phyloP scores from a whole-genome alignment of 176 grass and related monocot genomes.

The Urochloa ruziziensis region DNA sequence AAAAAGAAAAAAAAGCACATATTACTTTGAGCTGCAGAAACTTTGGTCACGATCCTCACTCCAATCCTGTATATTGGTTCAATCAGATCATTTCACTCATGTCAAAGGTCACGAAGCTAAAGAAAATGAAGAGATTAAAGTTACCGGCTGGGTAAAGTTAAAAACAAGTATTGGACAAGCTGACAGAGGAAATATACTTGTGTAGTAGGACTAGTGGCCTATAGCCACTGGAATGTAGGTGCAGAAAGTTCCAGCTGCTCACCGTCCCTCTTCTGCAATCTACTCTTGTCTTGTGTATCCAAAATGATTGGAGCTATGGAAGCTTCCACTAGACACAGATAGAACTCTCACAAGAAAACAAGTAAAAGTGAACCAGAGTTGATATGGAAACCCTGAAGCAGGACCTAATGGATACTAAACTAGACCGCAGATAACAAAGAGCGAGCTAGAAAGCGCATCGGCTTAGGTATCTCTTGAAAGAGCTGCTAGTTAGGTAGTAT shows the following conservation, averaged over 20 bases:
- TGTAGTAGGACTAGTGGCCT: background rate
- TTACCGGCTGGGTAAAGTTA: background rate
- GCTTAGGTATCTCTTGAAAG: background rate
- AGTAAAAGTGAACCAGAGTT: background rate
- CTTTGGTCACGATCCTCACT: background rate
- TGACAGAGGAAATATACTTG: background rate
- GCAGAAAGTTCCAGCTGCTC: background rate
- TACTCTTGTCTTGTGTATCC: background rate
- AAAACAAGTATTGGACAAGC: background rate
- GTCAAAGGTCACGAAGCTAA: background rate
- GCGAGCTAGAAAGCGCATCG: background rate
- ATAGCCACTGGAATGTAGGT: background rate
- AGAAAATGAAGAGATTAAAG: background rate
- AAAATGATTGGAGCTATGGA: conserved; percentile 8
- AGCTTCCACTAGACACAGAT: background rate
- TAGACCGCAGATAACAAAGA: background rate
- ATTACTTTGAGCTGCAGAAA: background rate
- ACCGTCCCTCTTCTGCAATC: too few relatives aligned
- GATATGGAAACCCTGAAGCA: background rate
- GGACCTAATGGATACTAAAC: too few relatives aligned
- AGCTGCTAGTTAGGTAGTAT: background rate
- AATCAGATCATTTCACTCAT: background rate
- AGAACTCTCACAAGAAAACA: background rate
- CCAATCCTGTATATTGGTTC: background rate
- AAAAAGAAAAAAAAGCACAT: background rate